Evolutionary conservation across 192 early-diverging fungal species (phyloP), one percentile per base, ranked within the genome.

Genomic region (Linnemannia elongata): DNA sequence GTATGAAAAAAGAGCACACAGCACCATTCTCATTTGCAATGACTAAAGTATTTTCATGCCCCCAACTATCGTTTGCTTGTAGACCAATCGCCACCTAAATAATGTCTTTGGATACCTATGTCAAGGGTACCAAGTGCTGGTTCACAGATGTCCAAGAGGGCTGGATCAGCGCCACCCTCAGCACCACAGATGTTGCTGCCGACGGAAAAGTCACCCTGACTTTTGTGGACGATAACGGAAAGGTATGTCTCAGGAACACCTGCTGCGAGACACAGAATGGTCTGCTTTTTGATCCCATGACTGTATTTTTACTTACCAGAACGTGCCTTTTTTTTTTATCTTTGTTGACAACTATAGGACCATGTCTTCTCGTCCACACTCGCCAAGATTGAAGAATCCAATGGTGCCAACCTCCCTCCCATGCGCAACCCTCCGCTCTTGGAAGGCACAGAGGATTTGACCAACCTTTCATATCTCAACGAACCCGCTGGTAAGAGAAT

Each of bases 401-500:
- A 94, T 72, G 89, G 89, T 82, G 91, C 92, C 39, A 93, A 93
- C 63, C 91, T 99, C 24, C 98, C 98, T n/a, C 97, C 97, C 44
- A 91, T 99, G 72, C 92, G 96, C 85, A 99, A 99, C 80, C 97
- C 98, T 49, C 97, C 97, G 15, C 92, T 95, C 69, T 87, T 97
- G 75, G 96, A 97, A 82, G 94, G 95, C 76, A 95, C 94, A 75
- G 97, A 99, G 85, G 97, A 99, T 83, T 91, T 99, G 90, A 96
- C 97, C 20, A 96, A 93, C 78, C 92, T 99, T 39, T 96, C 95
- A 81, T 95, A 99, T 88, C 94, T 99, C 45, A 97, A 99, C 92
- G 98, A 99, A 91, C 96, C 96, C 30, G 95, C 94, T 27, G 92
- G 90, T 92, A 76, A 41, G 74, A 9, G 38, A 17, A 20, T 41